These are phyloP conservation scores for Sicyos baderoa DNA, from an alignment of 306 rosid species.

Conservation along the genomic window DNA sequence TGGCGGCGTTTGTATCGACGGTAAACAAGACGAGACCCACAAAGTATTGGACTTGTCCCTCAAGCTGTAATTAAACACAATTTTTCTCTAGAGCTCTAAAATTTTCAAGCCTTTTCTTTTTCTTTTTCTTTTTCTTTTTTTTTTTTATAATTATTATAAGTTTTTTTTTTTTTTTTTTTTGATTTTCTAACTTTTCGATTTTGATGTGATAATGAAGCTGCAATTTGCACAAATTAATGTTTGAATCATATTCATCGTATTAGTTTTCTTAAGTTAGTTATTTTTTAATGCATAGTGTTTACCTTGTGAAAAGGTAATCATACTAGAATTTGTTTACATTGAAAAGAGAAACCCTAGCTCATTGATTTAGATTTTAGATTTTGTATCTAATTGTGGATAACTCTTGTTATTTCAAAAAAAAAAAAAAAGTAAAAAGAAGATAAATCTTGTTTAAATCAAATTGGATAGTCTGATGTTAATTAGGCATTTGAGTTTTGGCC, in stretches of 20 bases:
- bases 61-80: conserved; percentile 1
- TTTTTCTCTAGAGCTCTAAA: neutral
- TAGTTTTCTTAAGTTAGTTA: no score
- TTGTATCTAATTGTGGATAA: neutral
- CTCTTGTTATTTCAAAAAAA: no score
- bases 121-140: neutral
- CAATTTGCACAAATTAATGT: conserved; percentile 8
- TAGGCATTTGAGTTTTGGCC: no score
- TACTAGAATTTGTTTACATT: neutral
- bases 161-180: no score
- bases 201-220: neutral
- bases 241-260: neutral
- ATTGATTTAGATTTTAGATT: neutral
- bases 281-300: no score
- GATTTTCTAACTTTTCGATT: neutral
- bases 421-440: no score
- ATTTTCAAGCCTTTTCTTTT: neutral
- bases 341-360: neutral
- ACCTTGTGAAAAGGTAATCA: neutral
- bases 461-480: neutral
- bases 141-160: no score
- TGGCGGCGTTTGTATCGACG: neutral
- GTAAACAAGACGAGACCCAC: conserved; percentile 5
- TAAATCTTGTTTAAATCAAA: neutral
- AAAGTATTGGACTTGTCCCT: conserved; percentile 15